A percentile compares a stretch with the other conserved stretches of the same genome.
Evolutionary conservation across 352 stramenopile genomes (phyloP).

Genomic region (Phytophthora macrochlamydospora): DNA sequence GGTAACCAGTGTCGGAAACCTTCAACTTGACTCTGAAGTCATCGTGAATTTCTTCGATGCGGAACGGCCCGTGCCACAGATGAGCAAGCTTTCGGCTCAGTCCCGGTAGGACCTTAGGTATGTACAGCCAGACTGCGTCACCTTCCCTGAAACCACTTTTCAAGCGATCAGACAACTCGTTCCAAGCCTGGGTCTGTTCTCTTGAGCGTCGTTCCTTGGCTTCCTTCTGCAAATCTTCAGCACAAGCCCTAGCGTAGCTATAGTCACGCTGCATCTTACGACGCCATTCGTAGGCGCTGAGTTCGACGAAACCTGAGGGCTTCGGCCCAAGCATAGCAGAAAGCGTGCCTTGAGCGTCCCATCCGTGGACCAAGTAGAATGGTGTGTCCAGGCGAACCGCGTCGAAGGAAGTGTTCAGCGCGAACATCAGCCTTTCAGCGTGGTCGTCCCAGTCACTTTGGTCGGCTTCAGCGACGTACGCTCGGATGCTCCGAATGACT

Average conservation of each 20-base stretch:
- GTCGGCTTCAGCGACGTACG: conserved; percentile 5
- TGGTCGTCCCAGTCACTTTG: conserved; percentile 17
- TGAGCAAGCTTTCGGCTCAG: neutral
- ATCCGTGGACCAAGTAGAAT: conserved; percentile 12
- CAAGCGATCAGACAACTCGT: conserved; percentile 7
- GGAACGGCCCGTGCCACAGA: neutral
- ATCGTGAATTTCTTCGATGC: neutral
- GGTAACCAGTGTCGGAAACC: neutral
- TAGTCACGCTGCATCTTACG: conserved; percentile 13
- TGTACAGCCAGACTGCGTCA: conserved; percentile 10
- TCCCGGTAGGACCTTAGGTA: neutral
- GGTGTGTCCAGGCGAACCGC: conserved; percentile 7
- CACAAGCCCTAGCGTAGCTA: conserved; percentile 4
- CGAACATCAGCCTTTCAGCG: neutral
- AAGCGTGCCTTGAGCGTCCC: neutral
- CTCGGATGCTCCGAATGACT: conserved; percentile 4
- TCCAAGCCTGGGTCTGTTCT: conserved; percentile 5
- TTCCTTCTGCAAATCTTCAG: conserved; percentile 11
- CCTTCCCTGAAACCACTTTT: conserved; percentile 5
- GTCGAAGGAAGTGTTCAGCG: conserved; percentile 12
- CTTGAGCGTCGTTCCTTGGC: conserved; percentile 1
- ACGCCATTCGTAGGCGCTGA: conserved; percentile 3
- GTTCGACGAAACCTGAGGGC: neutral
- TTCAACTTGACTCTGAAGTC: neutral
- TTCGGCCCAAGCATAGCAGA: conserved; percentile 11